phyloP scores from a whole-genome alignment of 768 basidiomycete species.

The Grammothele lineata region DNA sequence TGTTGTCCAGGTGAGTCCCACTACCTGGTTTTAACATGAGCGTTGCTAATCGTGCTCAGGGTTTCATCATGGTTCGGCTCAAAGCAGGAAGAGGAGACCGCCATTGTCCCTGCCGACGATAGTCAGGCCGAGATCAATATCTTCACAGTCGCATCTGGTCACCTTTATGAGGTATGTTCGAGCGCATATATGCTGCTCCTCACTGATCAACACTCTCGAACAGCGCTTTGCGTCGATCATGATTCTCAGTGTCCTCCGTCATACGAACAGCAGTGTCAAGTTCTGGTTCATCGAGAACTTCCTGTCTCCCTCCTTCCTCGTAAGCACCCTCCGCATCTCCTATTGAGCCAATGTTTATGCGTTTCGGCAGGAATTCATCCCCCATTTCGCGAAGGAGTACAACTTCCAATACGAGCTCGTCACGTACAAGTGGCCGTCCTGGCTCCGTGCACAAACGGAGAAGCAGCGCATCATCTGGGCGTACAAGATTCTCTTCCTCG shows the following conservation, averaged over 20 bases:
- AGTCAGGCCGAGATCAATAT: slow-evolving; percentile 93
- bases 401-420: slow-evolving; percentile 95
- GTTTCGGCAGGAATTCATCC: slow-evolving; percentile 78
- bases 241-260: slow-evolving; percentile 92
- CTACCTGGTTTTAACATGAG: neutral
- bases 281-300: slow-evolving; percentile 99
- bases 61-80: slow-evolving; percentile 23
- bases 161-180: slow-evolving; percentile 82
- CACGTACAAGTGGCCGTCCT: slow-evolving; percentile 99
- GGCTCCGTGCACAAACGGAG: slow-evolving; percentile 95
- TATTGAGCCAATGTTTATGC: neutral
- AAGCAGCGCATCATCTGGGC: slow-evolving; percentile 99
- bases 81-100: slow-evolving; percentile 9
- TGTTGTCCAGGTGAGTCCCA: slow-evolving; percentile 47
- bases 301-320: slow-evolving; percentile 94
- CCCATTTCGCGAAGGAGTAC: slow-evolving; percentile 87
- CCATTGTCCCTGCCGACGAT: slow-evolving; percentile 18
- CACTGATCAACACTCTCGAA: neutral
- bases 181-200: no score
- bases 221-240: slow-evolving; percentile 98
- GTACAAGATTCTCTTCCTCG: slow-evolving; percentile 98
- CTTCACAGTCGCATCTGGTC: slow-evolving; percentile 96
- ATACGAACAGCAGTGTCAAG: slow-evolving; percentile 93
- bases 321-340: slow-evolving; percentile 35
- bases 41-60: slow-evolving; percentile 14